Percentiles rank a stretch among this genome's conserved stretches.
Evolutionary conservation across 768 basidiomycete species (phyloP).

Genomic region (Phylloporus arenicola): DNA sequence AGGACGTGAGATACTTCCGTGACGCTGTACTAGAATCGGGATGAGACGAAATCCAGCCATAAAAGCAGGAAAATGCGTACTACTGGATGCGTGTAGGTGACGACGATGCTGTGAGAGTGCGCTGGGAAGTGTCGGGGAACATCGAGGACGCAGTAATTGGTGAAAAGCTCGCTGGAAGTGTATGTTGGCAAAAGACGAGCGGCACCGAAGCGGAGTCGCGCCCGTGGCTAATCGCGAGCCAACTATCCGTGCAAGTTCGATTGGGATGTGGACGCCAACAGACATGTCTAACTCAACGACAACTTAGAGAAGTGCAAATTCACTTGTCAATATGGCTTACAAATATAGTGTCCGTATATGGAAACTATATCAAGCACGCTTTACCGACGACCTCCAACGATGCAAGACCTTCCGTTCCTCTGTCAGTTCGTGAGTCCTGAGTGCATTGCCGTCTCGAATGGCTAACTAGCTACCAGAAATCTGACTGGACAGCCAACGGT

Average conservation of each 20-base stretch:
- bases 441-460: neutral
- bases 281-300: neutral
- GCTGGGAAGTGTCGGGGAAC: neutral
- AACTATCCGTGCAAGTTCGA: conserved; percentile 13
- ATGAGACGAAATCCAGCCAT: neutral
- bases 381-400: neutral
- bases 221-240: conserved; percentile 4
- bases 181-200: neutral
- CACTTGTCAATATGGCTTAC: neutral
- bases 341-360: neutral
- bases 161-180: conserved; percentile 10
- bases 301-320: neutral
- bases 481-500: conserved; percentile 63
- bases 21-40: conserved; percentile 24
- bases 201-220: neutral
- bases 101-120: conserved; percentile 1
- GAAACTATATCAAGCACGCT: neutral
- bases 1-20: conserved; percentile 57
- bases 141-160: neutral
- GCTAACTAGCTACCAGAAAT: conserved; percentile 42
- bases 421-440: conserved; percentile 19
- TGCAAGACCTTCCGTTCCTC: neutral
- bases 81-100: conserved; percentile 14
- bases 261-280: conserved; percentile 1
- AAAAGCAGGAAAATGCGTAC: conserved; percentile 4